Percentiles rank a stretch among this genome's conserved stretches.
Evolutionary conservation across 257 asterid genomes (phyloP).

Genomic region (Euphrasia confusa): DNA sequence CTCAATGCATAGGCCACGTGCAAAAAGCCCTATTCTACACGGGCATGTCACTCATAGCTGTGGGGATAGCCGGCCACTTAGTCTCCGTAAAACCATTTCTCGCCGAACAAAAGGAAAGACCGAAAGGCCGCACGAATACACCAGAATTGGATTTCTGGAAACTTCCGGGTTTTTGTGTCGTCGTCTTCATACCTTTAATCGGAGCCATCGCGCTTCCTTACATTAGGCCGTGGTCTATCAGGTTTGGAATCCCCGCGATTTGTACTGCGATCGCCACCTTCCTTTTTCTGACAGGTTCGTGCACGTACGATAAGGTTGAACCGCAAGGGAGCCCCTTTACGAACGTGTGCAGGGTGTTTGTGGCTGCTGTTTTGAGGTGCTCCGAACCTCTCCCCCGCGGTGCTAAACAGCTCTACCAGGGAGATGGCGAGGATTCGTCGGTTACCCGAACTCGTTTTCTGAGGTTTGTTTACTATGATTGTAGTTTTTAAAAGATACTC

Average conservation of each 20-base stretch:
- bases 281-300: conserved; percentile 32
- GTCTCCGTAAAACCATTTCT: conserved; percentile 39
- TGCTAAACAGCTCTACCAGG: conserved; percentile 13
- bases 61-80: conserved; percentile 49
- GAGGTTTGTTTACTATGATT: conserved; percentile 21
- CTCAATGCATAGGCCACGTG: conserved; percentile 39
- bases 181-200: conserved; percentile 30
- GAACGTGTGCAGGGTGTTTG: conserved; percentile 39
- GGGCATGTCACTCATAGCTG: conserved; percentile 50
- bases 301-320: neutral
- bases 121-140: neutral
- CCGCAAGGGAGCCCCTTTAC: conserved; percentile 40
- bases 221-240: conserved; percentile 55
- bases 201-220: conserved; percentile 55
- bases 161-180: conserved; percentile 1
- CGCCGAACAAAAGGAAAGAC: conserved; percentile 21
- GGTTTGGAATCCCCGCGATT: conserved; percentile 55
- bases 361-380: conserved; percentile 34
- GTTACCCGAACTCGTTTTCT: conserved; percentile 33
- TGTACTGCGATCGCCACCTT: conserved; percentile 35
- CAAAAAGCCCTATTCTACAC: conserved; percentile 48
- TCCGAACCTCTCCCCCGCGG: conserved; percentile 25
- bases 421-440: neutral
- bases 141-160: neutral
- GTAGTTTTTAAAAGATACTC: no score